These are phyloP conservation scores for Pyrrhoderma noxium DNA, from an alignment of 1,284 basidiomycete genomes.

Conservation along the genomic window DNA sequence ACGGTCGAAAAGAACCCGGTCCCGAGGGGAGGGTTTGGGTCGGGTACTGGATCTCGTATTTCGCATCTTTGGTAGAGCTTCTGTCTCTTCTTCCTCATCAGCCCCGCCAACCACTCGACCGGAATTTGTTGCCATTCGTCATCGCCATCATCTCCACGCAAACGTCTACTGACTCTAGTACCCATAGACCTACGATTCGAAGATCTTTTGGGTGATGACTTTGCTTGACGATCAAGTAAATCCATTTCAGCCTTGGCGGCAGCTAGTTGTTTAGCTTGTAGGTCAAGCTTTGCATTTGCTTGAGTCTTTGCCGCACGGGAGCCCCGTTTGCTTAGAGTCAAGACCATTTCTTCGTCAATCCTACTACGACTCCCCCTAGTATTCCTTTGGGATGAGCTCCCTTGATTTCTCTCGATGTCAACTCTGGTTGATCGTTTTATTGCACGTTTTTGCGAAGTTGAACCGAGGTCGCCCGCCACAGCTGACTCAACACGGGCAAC, in stretches of 20 bases:
- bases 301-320: constrained; percentile 61
- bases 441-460: not conserved
- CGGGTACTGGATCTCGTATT: constrained; percentile 21
- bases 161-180: constrained; percentile 57
- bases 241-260: constrained; percentile 21
- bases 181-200: constrained; percentile 36
- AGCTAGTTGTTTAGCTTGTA: constrained; percentile 60
- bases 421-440: not conserved
- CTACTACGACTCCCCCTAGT: constrained; percentile 26
- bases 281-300: constrained; percentile 59
- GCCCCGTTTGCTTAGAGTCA: not conserved
- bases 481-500: constrained; percentile 1
- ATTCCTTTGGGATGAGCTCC: constrained; percentile 2
- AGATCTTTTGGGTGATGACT: constrained; percentile 15
- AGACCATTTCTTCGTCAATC: not conserved
- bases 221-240: constrained; percentile 1
- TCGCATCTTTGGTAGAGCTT: constrained; percentile 7
- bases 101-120: constrained; percentile 57
- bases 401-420: too few species aligned
- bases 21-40: constrained; percentile 9
- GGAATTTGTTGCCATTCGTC: constrained; percentile 76
- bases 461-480: not conserved
- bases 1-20: not conserved
- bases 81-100: constrained; percentile 12
- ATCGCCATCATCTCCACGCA: constrained; percentile 46